Base-by-base conservation (phyloP, 75 land plant genomes). In the Pinus albicaulis region DNA sequence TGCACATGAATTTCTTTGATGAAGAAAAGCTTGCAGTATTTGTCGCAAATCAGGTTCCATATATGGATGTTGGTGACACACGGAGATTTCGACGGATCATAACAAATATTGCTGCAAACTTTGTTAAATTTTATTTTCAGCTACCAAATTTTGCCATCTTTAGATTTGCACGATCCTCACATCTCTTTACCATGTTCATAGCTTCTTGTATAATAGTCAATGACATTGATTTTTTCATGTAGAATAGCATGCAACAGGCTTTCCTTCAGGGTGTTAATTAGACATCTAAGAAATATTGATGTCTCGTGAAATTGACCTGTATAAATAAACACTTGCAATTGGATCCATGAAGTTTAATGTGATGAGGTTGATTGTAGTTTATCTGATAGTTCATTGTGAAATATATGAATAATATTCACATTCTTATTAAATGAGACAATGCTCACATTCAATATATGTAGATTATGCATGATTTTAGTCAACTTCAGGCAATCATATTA, bases 61-160 rank as follows among this genome's bases (percentile, higher is more conserved):
- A 80, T 38, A 59, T 85, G 57, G 74, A 87, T 7, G 76, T 83
- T 72, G 92, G 92, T 8, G 92, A 90, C 62, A 90, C 92, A 34
- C 87, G 87, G 53, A 78, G 92, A 4, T 81, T 90, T 76, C 84
- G 86, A 26, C 92, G 87, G 59, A 85, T 90, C 56, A 85, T 90
- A 28, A 88, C 90, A 77, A 90, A 90, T 71, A 85, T 90, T 73
- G 92, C 87, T 26, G 90, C 90, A 25, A 90, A 90, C 63, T 90
- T 87, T 53, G 76, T 90, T 28, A 90, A 90, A 80, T 90, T 84
- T 85, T 72, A 36, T 57, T 16, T 59, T 26, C 59, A 62, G 34
- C 34, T 62, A 34, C 65, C 34, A 62, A 15, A 25, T 1, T 12
- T 62, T 25, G 28, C 14, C 15, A 25, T 62, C 34, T 25, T 62